Evolutionary conservation across 441 rosid species (phyloP).

Genomic region (Hypseocharis bilobata): DNA sequence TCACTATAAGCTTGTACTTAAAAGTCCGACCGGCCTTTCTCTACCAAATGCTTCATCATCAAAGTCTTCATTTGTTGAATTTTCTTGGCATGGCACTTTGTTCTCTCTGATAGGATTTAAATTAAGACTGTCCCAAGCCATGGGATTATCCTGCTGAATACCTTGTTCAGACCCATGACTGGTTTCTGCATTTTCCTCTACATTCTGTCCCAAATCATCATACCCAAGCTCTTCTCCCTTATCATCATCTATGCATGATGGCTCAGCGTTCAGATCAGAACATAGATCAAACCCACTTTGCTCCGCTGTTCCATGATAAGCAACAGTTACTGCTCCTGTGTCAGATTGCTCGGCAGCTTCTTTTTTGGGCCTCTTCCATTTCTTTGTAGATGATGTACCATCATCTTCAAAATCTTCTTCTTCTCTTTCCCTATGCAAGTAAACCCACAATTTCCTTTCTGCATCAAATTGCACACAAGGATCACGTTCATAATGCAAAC

Average conservation of each 20-base stretch:
- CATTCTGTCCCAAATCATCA: slow-evolving; percentile 37
- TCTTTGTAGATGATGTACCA: slow-evolving; percentile 96
- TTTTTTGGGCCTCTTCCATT: slow-evolving; percentile 91
- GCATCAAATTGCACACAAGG: slow-evolving; percentile 92
- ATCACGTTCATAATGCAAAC: slow-evolving; percentile 94
- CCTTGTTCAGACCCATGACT: slow-evolving; percentile 35
- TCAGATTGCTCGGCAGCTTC: slow-evolving; percentile 76
- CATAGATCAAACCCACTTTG: slow-evolving; percentile 60
- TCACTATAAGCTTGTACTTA: slow-evolving; percentile 42
- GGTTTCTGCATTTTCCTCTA: slow-evolving; percentile 37
- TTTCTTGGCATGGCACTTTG: slow-evolving; percentile 67
- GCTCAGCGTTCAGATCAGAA: slow-evolving; percentile 59
- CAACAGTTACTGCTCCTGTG: slow-evolving; percentile 58
- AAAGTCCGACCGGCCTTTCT: slow-evolving; percentile 38
- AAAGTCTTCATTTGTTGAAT: slow-evolving; percentile 78
- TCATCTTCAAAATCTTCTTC: slow-evolving; percentile 99
- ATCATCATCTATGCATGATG: slow-evolving; percentile 35
- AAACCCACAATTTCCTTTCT: slow-evolving; percentile 94
- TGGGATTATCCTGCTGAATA: slow-evolving; percentile 32
- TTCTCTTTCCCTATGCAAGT: slow-evolving; percentile 86
- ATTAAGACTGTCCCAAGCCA: slow-evolving; percentile 49
- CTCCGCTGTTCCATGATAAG: slow-evolving; percentile 47
- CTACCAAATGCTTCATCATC: slow-evolving; percentile 54
- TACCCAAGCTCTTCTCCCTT: slow-evolving; percentile 35
- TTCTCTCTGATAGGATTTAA: slow-evolving; percentile 42